Evolutionary conservation across 108 stramenopile genomes (phyloP).

Genomic region (Skeletonema marinoi): DNA sequence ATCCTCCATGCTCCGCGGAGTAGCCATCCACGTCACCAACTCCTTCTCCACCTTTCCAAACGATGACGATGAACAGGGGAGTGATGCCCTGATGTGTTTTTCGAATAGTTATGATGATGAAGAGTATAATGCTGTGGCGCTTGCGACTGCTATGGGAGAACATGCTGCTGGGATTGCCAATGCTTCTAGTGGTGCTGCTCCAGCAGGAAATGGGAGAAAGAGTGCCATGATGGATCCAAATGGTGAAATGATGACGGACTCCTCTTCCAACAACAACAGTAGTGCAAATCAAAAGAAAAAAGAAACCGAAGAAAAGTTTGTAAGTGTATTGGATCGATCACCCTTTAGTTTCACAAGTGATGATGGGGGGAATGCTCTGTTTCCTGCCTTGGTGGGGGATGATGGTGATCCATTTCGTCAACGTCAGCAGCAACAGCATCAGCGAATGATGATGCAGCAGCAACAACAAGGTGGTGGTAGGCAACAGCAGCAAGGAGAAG

Average conservation of each 20-base stretch:
- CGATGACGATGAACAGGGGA: background rate
- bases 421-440: background rate
- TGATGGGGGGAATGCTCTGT: slow-evolving; percentile 58
- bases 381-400: slow-evolving; percentile 62
- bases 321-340: slow-evolving; percentile 28
- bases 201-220: background rate
- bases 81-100: background rate
- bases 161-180: background rate
- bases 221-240: background rate
- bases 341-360: slow-evolving; percentile 31
- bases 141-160: background rate
- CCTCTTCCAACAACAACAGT: background rate
- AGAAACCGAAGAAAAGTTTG: slow-evolving; percentile 9
- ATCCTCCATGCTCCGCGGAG: background rate
- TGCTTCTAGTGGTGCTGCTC: background rate
- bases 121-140: background rate
- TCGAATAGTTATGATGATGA: slow-evolving; percentile 1
- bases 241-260: background rate
- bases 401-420: slow-evolving; percentile 54
- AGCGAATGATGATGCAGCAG: slow-evolving; percentile 2
- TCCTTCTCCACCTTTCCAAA: background rate
- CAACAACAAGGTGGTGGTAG: no score
- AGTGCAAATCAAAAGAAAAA: no score
- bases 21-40: background rate
- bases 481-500: slow-evolving; percentile 18